Evolutionary conservation across 179 eudicot genomes (phyloP).

Genomic region (Corrigiola litoralis): DNA sequence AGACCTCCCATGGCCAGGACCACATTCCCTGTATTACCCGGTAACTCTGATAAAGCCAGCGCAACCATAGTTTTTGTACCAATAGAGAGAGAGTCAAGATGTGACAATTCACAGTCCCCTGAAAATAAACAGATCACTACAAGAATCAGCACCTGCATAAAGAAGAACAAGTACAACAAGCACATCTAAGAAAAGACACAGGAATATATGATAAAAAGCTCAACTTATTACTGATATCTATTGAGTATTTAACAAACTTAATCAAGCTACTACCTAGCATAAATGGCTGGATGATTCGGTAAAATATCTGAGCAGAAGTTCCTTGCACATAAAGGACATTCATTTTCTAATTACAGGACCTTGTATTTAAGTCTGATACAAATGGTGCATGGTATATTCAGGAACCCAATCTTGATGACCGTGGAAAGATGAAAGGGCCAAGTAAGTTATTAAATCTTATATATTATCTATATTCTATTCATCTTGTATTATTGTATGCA

Average conservation of each 20-base stretch:
- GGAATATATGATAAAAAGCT: not conserved
- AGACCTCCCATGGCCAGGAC: slow-evolving; percentile 88
- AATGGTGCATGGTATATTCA: not conserved
- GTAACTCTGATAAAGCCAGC: slow-evolving; percentile 73
- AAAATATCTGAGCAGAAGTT: too few species aligned
- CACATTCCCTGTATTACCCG: slow-evolving; percentile 51
- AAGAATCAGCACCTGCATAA: slow-evolving; percentile 3
- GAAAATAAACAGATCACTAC: slow-evolving; percentile 16
- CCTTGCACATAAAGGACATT: too few species aligned
- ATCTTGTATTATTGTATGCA: too few species aligned
- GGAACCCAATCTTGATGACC: too few species aligned
- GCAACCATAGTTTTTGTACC: slow-evolving; percentile 91
- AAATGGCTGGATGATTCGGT: not conserved
- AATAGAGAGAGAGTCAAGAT: slow-evolving; percentile 49
- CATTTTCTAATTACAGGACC: too few species aligned
- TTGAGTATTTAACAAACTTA: not conserved
- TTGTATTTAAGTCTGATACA: not conserved
- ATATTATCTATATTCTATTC: too few species aligned
- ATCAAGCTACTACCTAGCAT: not conserved
- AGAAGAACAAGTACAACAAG: not conserved
- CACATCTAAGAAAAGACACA: not conserved
- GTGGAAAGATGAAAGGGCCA: too few species aligned
- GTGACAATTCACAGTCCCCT: slow-evolving; percentile 73
- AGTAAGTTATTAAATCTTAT: too few species aligned
- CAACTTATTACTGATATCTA: not conserved